These are phyloP conservation scores for Camellia japonica DNA, from an alignment of 148 eudicot species.

Conservation along the genomic window DNA sequence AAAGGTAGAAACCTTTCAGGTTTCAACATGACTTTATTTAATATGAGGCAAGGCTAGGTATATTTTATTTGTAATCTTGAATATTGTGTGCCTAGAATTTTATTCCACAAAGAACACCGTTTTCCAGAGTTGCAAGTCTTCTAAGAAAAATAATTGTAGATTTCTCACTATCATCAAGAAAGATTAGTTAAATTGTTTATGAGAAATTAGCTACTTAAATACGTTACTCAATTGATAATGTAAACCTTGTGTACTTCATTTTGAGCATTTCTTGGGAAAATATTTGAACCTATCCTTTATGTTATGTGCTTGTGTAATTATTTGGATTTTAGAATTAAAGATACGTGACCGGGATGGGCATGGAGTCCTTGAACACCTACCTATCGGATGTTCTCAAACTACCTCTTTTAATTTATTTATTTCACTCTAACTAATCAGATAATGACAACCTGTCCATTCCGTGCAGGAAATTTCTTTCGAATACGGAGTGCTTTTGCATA, in stretches of 20 bases:
- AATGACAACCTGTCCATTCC: slow-evolving; percentile 7
- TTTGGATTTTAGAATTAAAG: not conserved
- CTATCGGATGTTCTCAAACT: not conserved
- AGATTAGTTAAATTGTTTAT: not conserved
- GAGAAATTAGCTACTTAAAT: slow-evolving; percentile 7
- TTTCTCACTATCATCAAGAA: not conserved
- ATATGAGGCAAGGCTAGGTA: not conserved
- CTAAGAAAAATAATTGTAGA: not conserved
- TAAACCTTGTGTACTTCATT: not conserved
- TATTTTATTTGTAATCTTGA: not conserved
- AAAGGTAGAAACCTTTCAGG: slow-evolving; percentile 53
- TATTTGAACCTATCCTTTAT: not conserved
- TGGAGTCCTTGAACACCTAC: slow-evolving; percentile 6
- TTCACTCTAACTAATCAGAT: not conserved
- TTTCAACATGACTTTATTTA: not conserved
- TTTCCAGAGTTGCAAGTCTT: not conserved
- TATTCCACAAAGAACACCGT: not conserved
- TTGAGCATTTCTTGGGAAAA: not conserved
- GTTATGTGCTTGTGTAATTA: not conserved
- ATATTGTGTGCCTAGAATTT: not conserved
- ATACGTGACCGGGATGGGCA: not conserved
- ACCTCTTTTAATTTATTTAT: not conserved
- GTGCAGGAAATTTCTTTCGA: slow-evolving; percentile 73
- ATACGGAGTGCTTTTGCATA: slow-evolving; percentile 84
- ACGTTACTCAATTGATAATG: not conserved